Conservation (phyloP, 1,139 yeast genomes). For the Yamadazyma siamensis region DNA sequence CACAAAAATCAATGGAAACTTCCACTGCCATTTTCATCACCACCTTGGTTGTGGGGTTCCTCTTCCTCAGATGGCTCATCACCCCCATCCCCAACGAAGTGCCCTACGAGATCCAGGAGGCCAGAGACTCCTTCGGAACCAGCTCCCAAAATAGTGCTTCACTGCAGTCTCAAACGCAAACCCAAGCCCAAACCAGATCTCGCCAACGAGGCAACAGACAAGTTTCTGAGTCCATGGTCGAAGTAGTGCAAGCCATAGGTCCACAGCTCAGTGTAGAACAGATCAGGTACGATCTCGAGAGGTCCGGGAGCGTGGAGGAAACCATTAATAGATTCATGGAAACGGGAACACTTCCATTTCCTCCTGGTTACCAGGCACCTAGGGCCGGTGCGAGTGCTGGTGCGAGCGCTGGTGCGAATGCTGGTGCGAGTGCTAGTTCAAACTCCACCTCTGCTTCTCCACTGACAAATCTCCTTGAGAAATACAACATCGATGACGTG, state of each 20-base stretch:
- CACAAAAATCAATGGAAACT: slow-evolving; percentile 49
- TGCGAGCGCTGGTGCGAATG: slow-evolving; percentile 6
- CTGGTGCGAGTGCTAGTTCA: slow-evolving; percentile 9
- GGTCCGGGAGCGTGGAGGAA: slow-evolving; percentile 75
- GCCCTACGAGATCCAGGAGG: slow-evolving; percentile 23
- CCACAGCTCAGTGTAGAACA: slow-evolving; percentile 72
- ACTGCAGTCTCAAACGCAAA: slow-evolving; percentile 4
- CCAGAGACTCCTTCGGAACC: too few relatives aligned
- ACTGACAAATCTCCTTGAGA: slow-evolving; percentile 31
- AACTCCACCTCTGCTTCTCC: background rate
- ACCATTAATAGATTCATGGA: slow-evolving; percentile 72
- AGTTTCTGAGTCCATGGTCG: slow-evolving; percentile 80
- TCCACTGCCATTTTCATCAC: slow-evolving; percentile 52
- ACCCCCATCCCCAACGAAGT: slow-evolving; percentile 45
- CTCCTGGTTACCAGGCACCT: slow-evolving; percentile 45
- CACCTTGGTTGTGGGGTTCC: slow-evolving; percentile 48
- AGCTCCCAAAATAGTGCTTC: too few relatives aligned
- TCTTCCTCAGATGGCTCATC: slow-evolving; percentile 61
- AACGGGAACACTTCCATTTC: slow-evolving; percentile 62
- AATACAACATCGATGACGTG: slow-evolving; percentile 25
- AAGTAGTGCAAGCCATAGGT: slow-evolving; percentile 78
- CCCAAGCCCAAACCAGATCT: slow-evolving; percentile 4
- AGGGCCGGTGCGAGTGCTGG: slow-evolving; percentile 1
- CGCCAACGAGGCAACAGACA: slow-evolving; percentile 36
- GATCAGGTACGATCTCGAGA: slow-evolving; percentile 59